Base-by-base conservation (phyloP, 192 early-diverging fungal species). In the Backusella liffmaniae region DNA sequence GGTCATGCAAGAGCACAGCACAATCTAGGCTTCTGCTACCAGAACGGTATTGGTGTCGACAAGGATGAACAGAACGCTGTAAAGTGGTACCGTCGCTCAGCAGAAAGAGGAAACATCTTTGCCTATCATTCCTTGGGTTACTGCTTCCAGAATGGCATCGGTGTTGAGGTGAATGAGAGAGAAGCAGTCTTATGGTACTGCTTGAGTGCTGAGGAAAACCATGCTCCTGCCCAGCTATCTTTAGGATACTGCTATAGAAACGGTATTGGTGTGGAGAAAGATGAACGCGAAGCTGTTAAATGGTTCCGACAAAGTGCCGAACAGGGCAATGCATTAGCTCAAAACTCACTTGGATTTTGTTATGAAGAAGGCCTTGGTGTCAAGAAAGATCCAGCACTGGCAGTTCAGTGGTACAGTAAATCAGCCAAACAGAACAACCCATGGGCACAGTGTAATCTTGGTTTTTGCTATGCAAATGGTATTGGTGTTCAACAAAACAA, bases 381-480 rank as follows among this genome's bases (percentile, higher is more conserved):
- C 0, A 82, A 88, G 62, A 84, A 86, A 74, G 82, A 88, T 74
- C 59, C 77, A n/a, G 39, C 82, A 41, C 85, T 88, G 77, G 91
- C 94, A 16, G 82, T 92, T 6, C 76, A 84, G 23, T 88, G 93
- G 81, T 88, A 94, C 73, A 82, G 88, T 32, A 82, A 86, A 72
- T 90, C 94, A 5, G 92, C 93, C 8, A 76, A 88, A 42, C 83
- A 90, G 70, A 88, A 90, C 78, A 92, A 94, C 75, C 89, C 93
- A 16, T 91, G 91, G 91, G 94, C 94, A 21, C 92, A 95, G 73
- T 94, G 91, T 83, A 95, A 94, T 77, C 84, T 94, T 10, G 95
- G 91, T 0, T 92, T 87, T 73, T 95, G 93, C 73, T 88, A 91
- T 72, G 89, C 90, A 56, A 92, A 88, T 75, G 94, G 92, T n/a